Evolutionary conservation across 768 basidiomycete genomes (phyloP).

Genomic region (Tubosaeta sp.): DNA sequence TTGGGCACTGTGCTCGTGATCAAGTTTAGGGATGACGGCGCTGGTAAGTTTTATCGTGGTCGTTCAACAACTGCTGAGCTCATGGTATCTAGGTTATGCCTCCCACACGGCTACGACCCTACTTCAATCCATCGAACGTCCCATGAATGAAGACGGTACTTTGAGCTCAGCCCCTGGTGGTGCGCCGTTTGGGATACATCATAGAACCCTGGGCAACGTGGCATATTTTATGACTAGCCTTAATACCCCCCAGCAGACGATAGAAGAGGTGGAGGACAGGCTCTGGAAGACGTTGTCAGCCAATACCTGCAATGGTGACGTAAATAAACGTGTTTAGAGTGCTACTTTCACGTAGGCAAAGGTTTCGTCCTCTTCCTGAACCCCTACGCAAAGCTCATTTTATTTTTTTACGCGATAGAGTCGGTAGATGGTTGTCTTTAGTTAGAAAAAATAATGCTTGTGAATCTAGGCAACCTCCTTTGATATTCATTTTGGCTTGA

Average conservation of each 20-base stretch:
- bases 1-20: conserved; percentile 83
- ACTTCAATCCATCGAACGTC: conserved; percentile 48
- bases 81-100: conserved; percentile 40
- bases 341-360: not conserved
- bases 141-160: conserved; percentile 17
- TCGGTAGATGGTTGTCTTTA: too few species aligned
- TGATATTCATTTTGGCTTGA: too few species aligned
- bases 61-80: not conserved
- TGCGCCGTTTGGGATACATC: conserved; percentile 69
- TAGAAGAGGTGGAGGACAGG: conserved; percentile 59
- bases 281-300: conserved; percentile 42
- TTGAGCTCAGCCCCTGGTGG: conserved; percentile 47
- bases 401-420: not conserved
- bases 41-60: conserved; percentile 41
- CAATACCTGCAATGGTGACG: not conserved
- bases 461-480: too few species aligned
- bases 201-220: conserved; percentile 83
- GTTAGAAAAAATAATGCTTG: too few species aligned
- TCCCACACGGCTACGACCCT: conserved; percentile 63
- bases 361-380: too few species aligned
- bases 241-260: conserved; percentile 54
- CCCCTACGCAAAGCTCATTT: too few species aligned
- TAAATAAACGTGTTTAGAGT: not conserved
- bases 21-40: conserved; percentile 55
- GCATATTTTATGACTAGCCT: conserved; percentile 92